Conservation (phyloP, 2,329 filamentous ascomycete species). For the Catunica adiposa region DNA sequence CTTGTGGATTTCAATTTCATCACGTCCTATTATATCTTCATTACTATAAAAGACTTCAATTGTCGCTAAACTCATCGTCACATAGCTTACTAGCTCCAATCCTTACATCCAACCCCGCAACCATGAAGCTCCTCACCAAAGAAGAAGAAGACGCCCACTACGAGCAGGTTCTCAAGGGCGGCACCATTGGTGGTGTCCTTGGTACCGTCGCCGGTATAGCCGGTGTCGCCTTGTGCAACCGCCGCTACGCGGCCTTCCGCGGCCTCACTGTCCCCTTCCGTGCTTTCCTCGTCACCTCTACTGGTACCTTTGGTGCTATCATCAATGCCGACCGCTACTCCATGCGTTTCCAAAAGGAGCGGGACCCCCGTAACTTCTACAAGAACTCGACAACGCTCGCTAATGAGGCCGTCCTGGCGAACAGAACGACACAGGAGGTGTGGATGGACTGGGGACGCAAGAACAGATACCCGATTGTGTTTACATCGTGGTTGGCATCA, state of each 20-base stretch:
- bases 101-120: constrained; percentile 17
- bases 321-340: constrained; percentile 62
- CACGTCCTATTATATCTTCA: background rate
- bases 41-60: background rate
- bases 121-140: constrained; percentile 89
- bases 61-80: too few species aligned
- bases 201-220: constrained; percentile 51
- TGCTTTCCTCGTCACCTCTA: constrained; percentile 71
- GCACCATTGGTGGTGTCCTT: constrained; percentile 51
- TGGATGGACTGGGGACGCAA: constrained; percentile 57
- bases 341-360: constrained; percentile 47
- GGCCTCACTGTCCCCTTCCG: constrained; percentile 77
- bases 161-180: constrained; percentile 61
- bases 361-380: constrained; percentile 53
- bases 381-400: constrained; percentile 44
- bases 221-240: constrained; percentile 50
- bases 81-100: background rate
- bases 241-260: constrained; percentile 63
- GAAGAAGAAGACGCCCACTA: constrained; percentile 86
- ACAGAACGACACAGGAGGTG: constrained; percentile 41
- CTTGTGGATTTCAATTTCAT: background rate
- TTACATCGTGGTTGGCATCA: constrained; percentile 61
- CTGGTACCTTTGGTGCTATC: constrained; percentile 74
- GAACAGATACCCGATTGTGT: constrained; percentile 78
- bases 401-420: constrained; percentile 35